A percentile compares a stretch with the other conserved stretches of the same genome.
Evolutionary conservation across 441 rosid species (phyloP).

Genomic region (Sinapis alba): DNA sequence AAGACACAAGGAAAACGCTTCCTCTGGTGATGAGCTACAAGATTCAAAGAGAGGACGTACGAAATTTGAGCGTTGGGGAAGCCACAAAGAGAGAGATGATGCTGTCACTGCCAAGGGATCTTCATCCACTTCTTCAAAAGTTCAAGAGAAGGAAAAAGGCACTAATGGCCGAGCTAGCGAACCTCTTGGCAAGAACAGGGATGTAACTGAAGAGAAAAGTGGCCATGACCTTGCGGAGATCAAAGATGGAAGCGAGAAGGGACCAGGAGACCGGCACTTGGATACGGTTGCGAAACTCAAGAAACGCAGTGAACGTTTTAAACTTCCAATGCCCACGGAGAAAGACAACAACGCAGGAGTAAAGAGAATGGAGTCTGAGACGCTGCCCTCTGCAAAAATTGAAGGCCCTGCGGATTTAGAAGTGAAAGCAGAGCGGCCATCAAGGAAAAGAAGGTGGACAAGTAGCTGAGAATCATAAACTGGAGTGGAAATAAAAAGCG

Average conservation of each 20-base stretch:
- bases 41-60: constrained; percentile 86
- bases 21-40: constrained; percentile 79
- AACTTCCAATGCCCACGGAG: constrained; percentile 89
- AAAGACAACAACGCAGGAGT: constrained; percentile 25
- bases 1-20: constrained; percentile 63
- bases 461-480: constrained; percentile 49
- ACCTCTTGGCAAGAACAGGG: constrained; percentile 47
- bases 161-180: constrained; percentile 49
- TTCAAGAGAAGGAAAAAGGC: constrained; percentile 60
- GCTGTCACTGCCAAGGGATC: constrained; percentile 52
- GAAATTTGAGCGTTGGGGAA: constrained; percentile 95
- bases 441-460: constrained; percentile 90
- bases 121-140: constrained; percentile 58
- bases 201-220: constrained; percentile 52
- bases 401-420: constrained; percentile 66
- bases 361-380: constrained; percentile 69
- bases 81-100: constrained; percentile 90
- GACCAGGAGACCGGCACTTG: constrained; percentile 68
- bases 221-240: constrained; percentile 48
- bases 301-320: constrained; percentile 97
- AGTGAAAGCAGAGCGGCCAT: constrained; percentile 90
- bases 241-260: constrained; percentile 60
- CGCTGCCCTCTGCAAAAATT: constrained; percentile 52
- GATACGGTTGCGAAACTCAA: constrained; percentile 97
- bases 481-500: constrained; percentile 22